Evolutionary conservation across 2,329 filamentous ascomycete species (phyloP).

Genomic region (Ophiostoma populinum): DNA sequence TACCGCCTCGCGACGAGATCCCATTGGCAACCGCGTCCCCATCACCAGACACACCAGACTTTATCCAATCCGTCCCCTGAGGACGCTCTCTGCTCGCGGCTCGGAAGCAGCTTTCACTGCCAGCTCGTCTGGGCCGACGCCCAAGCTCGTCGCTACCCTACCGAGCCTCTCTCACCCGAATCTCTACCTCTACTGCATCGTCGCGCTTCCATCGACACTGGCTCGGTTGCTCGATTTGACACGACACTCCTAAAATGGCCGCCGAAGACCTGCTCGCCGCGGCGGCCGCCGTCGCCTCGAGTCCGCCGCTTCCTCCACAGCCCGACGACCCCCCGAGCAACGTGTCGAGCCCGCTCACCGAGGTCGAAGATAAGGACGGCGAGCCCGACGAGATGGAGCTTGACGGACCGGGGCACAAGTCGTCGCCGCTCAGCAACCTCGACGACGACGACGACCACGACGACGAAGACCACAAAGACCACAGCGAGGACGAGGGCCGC

Average conservation of each 20-base stretch:
- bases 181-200: not conserved
- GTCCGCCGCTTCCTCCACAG: constrained; percentile 29
- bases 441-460: constrained; percentile 13
- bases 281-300: constrained; percentile 30
- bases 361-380: constrained; percentile 65
- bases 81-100: no score
- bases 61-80: no score
- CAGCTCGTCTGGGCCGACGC: constrained; percentile 1
- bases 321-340: constrained; percentile 46
- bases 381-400: constrained; percentile 47
- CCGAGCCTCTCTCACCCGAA: not conserved
- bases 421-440: constrained; percentile 10
- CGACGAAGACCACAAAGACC: not conserved
- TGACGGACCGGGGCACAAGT: constrained; percentile 18
- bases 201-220: no score
- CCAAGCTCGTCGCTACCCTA: not conserved
- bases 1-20: no score
- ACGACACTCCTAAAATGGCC: constrained; percentile 30
- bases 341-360: constrained; percentile 80
- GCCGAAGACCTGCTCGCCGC: constrained; percentile 24
- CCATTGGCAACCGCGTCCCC: no score
- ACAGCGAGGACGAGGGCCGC: not conserved
- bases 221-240: no score
- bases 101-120: constrained; percentile 2
- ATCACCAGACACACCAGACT: no score